These are phyloP conservation scores for Parsonsia alboflavescens DNA, from an alignment of 257 asterid species.

Conservation along the genomic window DNA sequence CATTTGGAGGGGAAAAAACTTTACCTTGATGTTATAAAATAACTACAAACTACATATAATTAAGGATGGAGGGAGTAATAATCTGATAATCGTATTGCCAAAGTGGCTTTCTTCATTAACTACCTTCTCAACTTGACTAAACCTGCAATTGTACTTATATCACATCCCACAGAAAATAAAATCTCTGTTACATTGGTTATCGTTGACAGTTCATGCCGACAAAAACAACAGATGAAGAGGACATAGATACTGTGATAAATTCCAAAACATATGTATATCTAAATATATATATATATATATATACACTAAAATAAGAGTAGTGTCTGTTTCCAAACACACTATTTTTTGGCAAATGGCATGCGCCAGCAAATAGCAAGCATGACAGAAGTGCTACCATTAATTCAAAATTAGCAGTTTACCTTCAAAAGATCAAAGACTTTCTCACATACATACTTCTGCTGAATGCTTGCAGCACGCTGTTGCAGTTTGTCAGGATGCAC, in stretches of 20 bases:
- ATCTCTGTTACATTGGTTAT: not conserved
- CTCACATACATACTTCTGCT: conserved; percentile 85
- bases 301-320: too few relatives aligned
- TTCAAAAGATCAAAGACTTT: conserved; percentile 95
- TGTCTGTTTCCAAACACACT: not conserved
- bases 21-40: too few relatives aligned
- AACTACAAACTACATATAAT: too few relatives aligned
- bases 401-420: conserved; percentile 39
- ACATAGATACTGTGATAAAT: not conserved
- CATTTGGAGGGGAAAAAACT: too few relatives aligned
- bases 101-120: not conserved
- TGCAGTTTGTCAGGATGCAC: conserved; percentile 98
- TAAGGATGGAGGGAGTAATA: not conserved
- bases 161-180: not conserved
- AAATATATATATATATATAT: too few relatives aligned
- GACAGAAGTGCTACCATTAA: not conserved
- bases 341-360: not conserved
- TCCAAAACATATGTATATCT: not conserved
- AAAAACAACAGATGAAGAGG: not conserved
- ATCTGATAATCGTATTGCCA: not conserved
- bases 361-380: not conserved
- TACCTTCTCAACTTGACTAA: not conserved
- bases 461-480: conserved; percentile 90
- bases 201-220: not conserved
- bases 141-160: not conserved